Base-by-base conservation (phyloP, 148 eudicot genomes). In the Diospyros kaki region DNA sequence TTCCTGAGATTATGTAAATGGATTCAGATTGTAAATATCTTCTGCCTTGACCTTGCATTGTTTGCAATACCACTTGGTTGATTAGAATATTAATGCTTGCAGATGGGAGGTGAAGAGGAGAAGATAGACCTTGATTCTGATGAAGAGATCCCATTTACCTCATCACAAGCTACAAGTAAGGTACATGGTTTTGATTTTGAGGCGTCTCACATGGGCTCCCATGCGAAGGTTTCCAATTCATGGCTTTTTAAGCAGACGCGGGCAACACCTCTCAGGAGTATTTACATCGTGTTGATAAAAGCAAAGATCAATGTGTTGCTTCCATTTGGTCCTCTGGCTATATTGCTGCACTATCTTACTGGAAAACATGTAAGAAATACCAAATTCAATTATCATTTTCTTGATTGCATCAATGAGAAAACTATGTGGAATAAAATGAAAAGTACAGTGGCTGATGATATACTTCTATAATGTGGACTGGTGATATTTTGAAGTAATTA, bases 311-410 rank as follows among this genome's bases (percentile, higher is more conserved):
- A 90, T 54, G 70, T 90, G 66, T 82, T 94, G 76, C 93, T 94
- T 69, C 98, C 98, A 44, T 92, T 89, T 73, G 98, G 97, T 46
- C 97, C 97, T 38, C 67, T 92, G 71, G 97, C 98, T 10, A 90
- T 94, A 65, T 65, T 89, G 80, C 81, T 94, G 72, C 97, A 90
- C 79, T 87, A 94, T 73, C 46, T 85, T 38, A 87, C 94, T 40
- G 74, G 83, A 15, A 82, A 80, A 59, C 87, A 89, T 77, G 98
- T 94, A 86, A 48, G 4, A 48, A 77, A 53, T 17, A 40, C 51
- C 7, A 1, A 64, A 44, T 73, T 59, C 2, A 14, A n/a, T 73
- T 42, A 50, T 45, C 10, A 55, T 73, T 45, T 72, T 38, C 43
- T 53, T 15, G 12, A 61, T 62, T 28, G 2, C 13, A 54, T 70